Evolutionary conservation across 2,329 filamentous ascomycete genomes (phyloP).

Genomic region (Pezicula carpinea): DNA sequence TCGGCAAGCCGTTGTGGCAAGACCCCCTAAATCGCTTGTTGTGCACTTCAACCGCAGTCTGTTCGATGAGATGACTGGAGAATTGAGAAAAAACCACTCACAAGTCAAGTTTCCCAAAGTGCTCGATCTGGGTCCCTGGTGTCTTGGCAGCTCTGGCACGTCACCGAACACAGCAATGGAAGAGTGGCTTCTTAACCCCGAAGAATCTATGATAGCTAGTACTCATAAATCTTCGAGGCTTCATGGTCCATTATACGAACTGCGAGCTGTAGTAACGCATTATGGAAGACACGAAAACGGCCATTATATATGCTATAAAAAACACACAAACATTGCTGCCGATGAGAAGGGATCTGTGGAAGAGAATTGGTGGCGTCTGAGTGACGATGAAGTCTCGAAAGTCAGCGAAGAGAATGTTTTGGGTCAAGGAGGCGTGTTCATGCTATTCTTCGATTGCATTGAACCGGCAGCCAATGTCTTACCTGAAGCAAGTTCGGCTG

Average conservation of each 20-base stretch:
- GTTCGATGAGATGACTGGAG: conserved; percentile 78
- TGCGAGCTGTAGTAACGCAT: conserved; percentile 83
- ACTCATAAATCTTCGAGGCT: conserved; percentile 44
- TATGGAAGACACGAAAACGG: conserved; percentile 90
- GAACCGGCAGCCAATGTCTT: conserved; percentile 35
- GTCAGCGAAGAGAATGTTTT: conserved; percentile 72
- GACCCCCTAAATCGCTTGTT: conserved; percentile 74
- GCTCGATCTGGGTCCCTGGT: conserved; percentile 81
- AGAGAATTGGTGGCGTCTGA: conserved; percentile 80
- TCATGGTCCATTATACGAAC: conserved; percentile 62
- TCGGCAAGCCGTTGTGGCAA: conserved; percentile 79
- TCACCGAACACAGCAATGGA: conserved; percentile 41
- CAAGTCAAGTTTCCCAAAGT: conserved; percentile 69
- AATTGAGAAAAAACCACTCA: conserved; percentile 79
- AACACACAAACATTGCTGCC: conserved; percentile 43
- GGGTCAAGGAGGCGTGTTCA: conserved; percentile 77
- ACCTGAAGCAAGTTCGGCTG: background rate
- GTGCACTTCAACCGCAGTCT: conserved; percentile 90
- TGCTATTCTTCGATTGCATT: conserved; percentile 90
- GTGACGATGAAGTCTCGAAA: conserved; percentile 77
- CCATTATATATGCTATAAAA: conserved; percentile 89
- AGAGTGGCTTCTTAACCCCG: conserved; percentile 66
- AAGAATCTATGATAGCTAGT: conserved; percentile 67
- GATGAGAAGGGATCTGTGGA: conserved; percentile 20
- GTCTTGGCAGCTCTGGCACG: conserved; percentile 54